phyloP scores from a whole-genome alignment of 768 basidiomycete genomes.

The Punctularia strigosozonata region DNA sequence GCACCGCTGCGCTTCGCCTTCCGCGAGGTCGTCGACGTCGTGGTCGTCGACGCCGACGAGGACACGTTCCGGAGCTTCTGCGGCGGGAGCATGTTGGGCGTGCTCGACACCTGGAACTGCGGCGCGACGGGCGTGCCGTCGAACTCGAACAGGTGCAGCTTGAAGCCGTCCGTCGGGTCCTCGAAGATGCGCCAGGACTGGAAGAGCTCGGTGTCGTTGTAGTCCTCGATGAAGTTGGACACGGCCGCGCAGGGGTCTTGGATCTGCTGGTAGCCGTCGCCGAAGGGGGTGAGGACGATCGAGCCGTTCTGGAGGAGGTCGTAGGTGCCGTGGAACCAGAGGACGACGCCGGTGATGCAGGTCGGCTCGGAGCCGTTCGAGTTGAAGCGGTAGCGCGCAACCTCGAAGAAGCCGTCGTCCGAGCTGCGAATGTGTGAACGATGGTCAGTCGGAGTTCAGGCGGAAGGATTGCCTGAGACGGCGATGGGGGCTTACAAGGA shows the following conservation, averaged over 20 bases:
- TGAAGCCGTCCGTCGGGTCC: constrained; percentile 48
- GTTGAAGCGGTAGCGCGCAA: constrained; percentile 82
- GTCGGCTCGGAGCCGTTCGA: constrained; percentile 79
- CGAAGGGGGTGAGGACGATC: constrained; percentile 58
- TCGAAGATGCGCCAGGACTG: constrained; percentile 57
- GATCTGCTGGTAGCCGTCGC: constrained; percentile 89
- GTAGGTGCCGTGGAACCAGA: constrained; percentile 86
- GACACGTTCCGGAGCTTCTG: constrained; percentile 46
- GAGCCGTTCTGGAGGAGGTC: constrained; percentile 64
- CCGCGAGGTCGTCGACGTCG: not conserved
- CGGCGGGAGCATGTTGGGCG: constrained; percentile 84
- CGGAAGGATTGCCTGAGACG: not conserved
- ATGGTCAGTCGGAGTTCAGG: not conserved
- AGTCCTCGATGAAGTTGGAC: constrained; percentile 79
- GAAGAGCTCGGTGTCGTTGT: constrained; percentile 67
- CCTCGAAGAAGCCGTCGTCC: constrained; percentile 67
- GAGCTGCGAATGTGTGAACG: constrained; percentile 2
- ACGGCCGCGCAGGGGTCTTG: constrained; percentile 87
- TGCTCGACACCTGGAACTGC: constrained; percentile 47
- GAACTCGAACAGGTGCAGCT: constrained; percentile 67
- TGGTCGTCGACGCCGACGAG: constrained; percentile 8
- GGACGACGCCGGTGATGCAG: constrained; percentile 82
- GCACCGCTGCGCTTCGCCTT: no score
- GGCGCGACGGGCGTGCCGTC: constrained; percentile 74
- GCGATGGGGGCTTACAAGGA: constrained; percentile 58